A percentile compares a stretch with the other conserved stretches of the same genome.
Conservation (phyloP, 2,329 filamentous ascomycete species). For the Microcera coccophila region DNA sequence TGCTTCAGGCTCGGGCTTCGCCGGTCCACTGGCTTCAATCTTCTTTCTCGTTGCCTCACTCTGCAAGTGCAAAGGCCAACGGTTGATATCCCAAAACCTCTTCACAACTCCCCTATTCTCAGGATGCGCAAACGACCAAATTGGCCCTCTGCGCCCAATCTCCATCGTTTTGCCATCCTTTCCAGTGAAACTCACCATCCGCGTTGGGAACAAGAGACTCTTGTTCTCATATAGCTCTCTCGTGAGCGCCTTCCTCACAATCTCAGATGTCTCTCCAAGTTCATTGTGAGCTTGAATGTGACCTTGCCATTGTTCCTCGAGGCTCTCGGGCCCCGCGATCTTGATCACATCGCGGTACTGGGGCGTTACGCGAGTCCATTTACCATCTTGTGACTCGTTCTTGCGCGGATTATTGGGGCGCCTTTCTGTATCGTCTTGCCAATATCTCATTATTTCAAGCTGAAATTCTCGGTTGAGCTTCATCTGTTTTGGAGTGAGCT, state of each 20-base stretch:
- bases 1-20: not conserved
- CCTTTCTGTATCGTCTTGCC: conserved; percentile 14
- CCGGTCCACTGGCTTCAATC: conserved; percentile 21
- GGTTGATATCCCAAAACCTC: conserved; percentile 43
- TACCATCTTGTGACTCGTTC: conserved; percentile 5
- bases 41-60: conserved; percentile 24
- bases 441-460: conserved; percentile 8
- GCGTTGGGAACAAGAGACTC: conserved; percentile 39
- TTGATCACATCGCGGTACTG: conserved; percentile 29
- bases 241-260: conserved; percentile 39
- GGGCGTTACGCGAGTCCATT: conserved; percentile 12
- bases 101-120: conserved; percentile 13
- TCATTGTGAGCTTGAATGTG: conserved; percentile 1
- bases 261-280: conserved; percentile 5
- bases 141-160: conserved; percentile 26
- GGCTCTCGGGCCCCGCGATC: conserved; percentile 28
- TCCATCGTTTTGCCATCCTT: conserved; percentile 11
- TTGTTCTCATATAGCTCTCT: conserved; percentile 42
- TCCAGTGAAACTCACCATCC: conserved; percentile 24
- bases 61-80: conserved; percentile 46
- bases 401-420: conserved; percentile 16
- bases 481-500: conserved; percentile 10
- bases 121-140: conserved; percentile 32
- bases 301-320: conserved; percentile 2
- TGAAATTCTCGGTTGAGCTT: conserved; percentile 13